phyloP scores from a whole-genome alignment of 495 filamentous ascomycete genomes.

The Beverwykella pulmonaria region DNA sequence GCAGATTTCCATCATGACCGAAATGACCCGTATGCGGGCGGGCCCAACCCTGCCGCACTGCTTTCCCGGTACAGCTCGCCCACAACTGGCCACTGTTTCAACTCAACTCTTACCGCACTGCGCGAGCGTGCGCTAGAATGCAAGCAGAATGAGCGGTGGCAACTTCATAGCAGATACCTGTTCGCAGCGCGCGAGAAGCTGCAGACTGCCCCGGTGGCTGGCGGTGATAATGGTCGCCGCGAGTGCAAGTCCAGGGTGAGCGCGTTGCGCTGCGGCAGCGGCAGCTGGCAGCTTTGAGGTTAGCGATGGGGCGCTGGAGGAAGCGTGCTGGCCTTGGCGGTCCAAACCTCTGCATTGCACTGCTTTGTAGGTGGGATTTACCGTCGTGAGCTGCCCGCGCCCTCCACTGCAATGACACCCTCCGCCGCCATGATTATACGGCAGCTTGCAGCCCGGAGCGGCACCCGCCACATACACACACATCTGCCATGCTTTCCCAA shows the following conservation, averaged over 20 bases:
- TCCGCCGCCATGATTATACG: slow-evolving; percentile 40
- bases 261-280: neutral
- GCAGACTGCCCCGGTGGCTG: no score
- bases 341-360: neutral
- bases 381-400: neutral
- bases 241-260: no score
- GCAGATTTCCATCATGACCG: neutral
- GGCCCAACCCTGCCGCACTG: neutral
- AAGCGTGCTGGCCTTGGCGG: neutral
- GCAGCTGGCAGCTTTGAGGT: neutral
- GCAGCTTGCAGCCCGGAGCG: slow-evolving; percentile 31
- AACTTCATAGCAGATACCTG: neutral
- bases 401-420: neutral
- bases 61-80: no score
- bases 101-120: no score
- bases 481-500: neutral
- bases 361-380: no score
- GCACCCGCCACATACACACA: slow-evolving; percentile 2
- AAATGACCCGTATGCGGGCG: neutral
- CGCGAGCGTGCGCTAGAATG: no score
- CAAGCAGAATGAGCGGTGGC: no score
- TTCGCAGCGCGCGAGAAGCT: neutral
- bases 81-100: no score
- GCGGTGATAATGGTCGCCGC: neutral
- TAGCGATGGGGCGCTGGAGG: neutral